Conservation (phyloP, 169 alveolate species). For the Eimeria maxima region DNA sequence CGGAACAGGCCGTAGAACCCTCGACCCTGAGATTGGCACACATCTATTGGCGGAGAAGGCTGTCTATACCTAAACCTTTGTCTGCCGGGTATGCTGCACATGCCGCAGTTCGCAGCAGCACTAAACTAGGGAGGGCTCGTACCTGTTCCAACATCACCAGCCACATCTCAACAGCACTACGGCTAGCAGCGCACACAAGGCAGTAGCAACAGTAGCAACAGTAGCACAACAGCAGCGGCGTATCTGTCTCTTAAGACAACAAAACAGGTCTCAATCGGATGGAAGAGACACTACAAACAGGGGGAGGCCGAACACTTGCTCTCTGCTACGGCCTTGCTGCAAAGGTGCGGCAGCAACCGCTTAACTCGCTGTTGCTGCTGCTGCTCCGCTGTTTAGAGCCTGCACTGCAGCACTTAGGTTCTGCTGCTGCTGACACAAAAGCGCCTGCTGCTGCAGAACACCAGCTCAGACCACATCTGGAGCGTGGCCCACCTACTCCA, state of each 20-base stretch:
- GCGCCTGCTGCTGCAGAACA: constrained; percentile 4
- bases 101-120: too few relatives aligned
- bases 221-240: background rate
- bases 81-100: too few relatives aligned
- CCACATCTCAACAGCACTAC: too few relatives aligned
- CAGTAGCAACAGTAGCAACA: background rate
- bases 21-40: too few relatives aligned
- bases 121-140: too few relatives aligned
- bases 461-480: background rate
- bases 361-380: background rate
- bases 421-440: constrained; percentile 9
- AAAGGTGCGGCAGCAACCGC: background rate
- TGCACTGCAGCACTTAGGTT: background rate
- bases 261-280: background rate
- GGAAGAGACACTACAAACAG: background rate
- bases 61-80: too few relatives aligned
- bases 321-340: background rate
- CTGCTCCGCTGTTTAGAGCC: constrained; percentile 10
- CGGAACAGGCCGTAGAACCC: too few relatives aligned
- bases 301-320: background rate
- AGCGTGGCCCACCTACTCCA: too few relatives aligned
- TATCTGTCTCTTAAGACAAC: background rate
- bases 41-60: too few relatives aligned
- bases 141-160: too few relatives aligned
- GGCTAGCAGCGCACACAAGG: background rate